Evolutionary conservation across 805 yeast species (phyloP).

Genomic region (Nakazawaea siamensis): DNA sequence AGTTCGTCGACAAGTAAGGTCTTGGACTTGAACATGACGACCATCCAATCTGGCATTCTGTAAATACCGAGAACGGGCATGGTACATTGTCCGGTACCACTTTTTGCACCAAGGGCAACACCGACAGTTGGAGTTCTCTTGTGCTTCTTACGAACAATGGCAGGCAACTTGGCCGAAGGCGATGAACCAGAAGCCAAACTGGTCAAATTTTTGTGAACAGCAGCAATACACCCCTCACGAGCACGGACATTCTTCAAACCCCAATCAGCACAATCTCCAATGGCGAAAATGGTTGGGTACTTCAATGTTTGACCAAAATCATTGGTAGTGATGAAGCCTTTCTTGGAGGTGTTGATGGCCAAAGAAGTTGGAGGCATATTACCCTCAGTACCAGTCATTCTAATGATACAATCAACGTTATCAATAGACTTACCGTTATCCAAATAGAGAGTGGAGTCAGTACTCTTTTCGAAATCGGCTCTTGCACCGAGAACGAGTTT

Average conservation of each 20-base stretch:
- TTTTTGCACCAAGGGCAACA: constrained; percentile 18
- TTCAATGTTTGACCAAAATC: constrained; percentile 3
- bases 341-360: constrained; percentile 7
- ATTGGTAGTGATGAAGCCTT: constrained; percentile 13
- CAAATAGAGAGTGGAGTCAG: constrained; percentile 1
- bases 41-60: constrained; percentile 15
- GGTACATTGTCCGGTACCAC: constrained; percentile 19
- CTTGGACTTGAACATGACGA: constrained; percentile 14
- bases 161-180: constrained; percentile 1
- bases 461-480: constrained; percentile 7
- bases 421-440: constrained; percentile 5
- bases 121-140: constrained; percentile 2
- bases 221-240: constrained; percentile 12
- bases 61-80: constrained; percentile 16
- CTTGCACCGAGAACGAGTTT: constrained; percentile 11
- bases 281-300: constrained; percentile 19
- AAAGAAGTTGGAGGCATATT: constrained; percentile 15
- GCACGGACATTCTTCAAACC: constrained; percentile 16
- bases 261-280: constrained; percentile 24
- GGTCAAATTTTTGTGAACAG: constrained; percentile 14
- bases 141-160: not conserved
- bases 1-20: constrained; percentile 12
- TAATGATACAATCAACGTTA: constrained; percentile 15
- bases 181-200: not conserved
- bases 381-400: constrained; percentile 15